These are phyloP conservation scores for Anethum foeniculum DNA, from an alignment of 140 eudicot genomes.

Conservation along the genomic window DNA sequence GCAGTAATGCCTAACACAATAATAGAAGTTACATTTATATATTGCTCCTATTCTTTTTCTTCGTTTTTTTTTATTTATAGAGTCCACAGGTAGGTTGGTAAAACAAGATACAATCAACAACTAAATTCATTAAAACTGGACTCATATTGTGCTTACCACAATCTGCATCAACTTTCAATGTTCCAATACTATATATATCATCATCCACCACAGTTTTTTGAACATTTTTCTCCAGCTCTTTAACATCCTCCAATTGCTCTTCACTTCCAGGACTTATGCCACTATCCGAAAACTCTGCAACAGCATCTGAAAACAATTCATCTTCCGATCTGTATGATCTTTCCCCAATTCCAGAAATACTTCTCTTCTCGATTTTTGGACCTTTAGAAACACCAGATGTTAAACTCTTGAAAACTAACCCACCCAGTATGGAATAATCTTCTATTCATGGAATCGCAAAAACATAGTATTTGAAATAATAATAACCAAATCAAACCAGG, in stretches of 20 bases:
- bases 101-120: not conserved
- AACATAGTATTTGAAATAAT: not conserved
- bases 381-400: conserved; percentile 20
- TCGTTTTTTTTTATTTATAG: not conserved
- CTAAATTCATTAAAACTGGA: not conserved
- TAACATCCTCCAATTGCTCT: conserved; percentile 20
- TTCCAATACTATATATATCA: conserved; percentile 12
- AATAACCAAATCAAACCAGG: not conserved
- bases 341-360: conserved; percentile 32
- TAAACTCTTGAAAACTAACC: not conserved
- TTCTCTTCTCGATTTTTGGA: conserved; percentile 31
- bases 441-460: not conserved
- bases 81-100: not conserved
- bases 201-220: conserved; percentile 1
- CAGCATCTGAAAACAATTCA: conserved; percentile 72
- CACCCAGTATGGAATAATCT: too few relatives aligned
- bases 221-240: conserved; percentile 16
- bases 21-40: not conserved
- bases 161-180: conserved; percentile 17
- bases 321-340: conserved; percentile 65
- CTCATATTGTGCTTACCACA: conserved; percentile 23
- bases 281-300: conserved; percentile 58
- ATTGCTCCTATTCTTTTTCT: not conserved
- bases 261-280: conserved; percentile 30
- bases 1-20: not conserved